Evolutionary conservation across 2,329 filamentous ascomycete genomes (phyloP).

Genomic region (Aspergillus cejpii): DNA sequence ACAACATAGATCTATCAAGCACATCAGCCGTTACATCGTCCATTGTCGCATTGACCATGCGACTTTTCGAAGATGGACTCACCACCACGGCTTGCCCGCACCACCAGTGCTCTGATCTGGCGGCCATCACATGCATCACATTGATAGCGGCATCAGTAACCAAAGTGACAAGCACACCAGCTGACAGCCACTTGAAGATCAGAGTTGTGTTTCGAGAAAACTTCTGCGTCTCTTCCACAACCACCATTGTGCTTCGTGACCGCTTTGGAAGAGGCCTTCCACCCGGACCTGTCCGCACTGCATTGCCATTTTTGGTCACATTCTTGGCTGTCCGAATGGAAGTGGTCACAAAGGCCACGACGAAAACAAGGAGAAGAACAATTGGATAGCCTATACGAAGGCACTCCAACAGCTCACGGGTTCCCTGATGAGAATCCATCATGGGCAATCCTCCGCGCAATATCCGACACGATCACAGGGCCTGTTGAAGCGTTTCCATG

Average conservation of each 20-base stretch:
- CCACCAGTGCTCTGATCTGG: constrained; percentile 67
- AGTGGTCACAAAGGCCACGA: constrained; percentile 55
- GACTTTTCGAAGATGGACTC: constrained; percentile 36
- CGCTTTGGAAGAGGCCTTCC: constrained; percentile 77
- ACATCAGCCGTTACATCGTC: constrained; percentile 4
- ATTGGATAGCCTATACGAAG: constrained; percentile 58
- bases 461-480: constrained; percentile 15
- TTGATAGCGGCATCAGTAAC: constrained; percentile 67
- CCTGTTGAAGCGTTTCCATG: constrained; percentile 31
- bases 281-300: constrained; percentile 64
- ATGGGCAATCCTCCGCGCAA: constrained; percentile 19
- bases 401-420: constrained; percentile 41
- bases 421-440: constrained; percentile 37
- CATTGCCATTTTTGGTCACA: constrained; percentile 42
- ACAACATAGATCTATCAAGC: constrained; percentile 68
- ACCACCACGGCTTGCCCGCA: constrained; percentile 71
- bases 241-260: constrained; percentile 45
- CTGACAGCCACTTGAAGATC: constrained; percentile 68
- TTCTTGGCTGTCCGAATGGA: constrained; percentile 52
- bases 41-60: background rate
- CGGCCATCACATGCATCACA: constrained; percentile 64
- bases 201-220: constrained; percentile 62
- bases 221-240: constrained; percentile 46
- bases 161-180: constrained; percentile 66
- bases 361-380: constrained; percentile 58